phyloP scores from a whole-genome alignment of 164 flowering plant species.

The Kalanchoe fedtschenkoi region DNA sequence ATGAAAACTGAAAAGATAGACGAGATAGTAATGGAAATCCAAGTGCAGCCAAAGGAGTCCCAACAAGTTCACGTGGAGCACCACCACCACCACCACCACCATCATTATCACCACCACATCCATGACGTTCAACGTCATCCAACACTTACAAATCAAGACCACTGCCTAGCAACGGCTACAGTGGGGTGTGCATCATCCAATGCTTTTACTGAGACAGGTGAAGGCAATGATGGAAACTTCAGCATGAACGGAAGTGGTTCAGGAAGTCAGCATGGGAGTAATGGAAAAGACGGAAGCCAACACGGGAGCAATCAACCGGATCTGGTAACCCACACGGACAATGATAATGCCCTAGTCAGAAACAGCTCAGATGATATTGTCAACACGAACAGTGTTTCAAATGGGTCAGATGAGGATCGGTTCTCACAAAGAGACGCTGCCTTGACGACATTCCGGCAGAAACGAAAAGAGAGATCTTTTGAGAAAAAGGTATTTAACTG shows the following conservation, averaged over 20 bases:
- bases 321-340: conserved; percentile 15
- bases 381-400: conserved; percentile 8
- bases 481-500: conserved; percentile 36
- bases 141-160: conserved; percentile 13
- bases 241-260: conserved; percentile 28
- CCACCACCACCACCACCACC: conserved; percentile 25
- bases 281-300: conserved; percentile 22
- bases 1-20: background rate
- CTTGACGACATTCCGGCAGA: conserved; percentile 34
- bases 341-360: conserved; percentile 13
- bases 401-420: conserved; percentile 15
- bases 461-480: conserved; percentile 37
- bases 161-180: background rate
- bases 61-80: conserved; percentile 21
- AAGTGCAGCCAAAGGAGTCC: background rate
- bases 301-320: conserved; percentile 13
- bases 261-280: conserved; percentile 35
- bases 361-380: background rate
- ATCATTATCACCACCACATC: conserved; percentile 18
- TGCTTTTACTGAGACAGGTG: conserved; percentile 5
- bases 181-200: conserved; percentile 13
- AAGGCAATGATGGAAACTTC: conserved; percentile 16
- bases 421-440: conserved; percentile 30
- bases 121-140: conserved; percentile 13
- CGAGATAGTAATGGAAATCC: background rate